Evolutionary conservation across 495 filamentous ascomycete species (phyloP).

Genomic region (Pyrenula aspistea): DNA sequence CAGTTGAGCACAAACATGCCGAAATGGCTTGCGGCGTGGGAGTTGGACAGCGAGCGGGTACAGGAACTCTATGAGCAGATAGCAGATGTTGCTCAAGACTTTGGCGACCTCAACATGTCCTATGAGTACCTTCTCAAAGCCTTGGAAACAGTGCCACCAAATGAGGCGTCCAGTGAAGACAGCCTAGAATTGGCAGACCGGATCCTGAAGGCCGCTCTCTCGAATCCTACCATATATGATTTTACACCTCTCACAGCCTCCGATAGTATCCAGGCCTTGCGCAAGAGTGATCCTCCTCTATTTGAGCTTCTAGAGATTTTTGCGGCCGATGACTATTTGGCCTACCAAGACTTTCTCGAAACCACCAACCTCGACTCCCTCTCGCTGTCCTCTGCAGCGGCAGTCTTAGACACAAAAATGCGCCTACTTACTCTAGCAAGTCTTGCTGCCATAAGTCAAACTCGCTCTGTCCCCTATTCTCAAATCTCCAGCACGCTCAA

Average conservation of each 20-base stretch:
- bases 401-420: slow-evolving; percentile 84
- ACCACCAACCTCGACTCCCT: slow-evolving; percentile 29
- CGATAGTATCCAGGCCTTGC: slow-evolving; percentile 75
- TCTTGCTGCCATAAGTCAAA: slow-evolving; percentile 68
- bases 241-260: slow-evolving; percentile 86
- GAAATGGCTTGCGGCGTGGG: slow-evolving; percentile 73
- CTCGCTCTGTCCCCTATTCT: slow-evolving; percentile 73
- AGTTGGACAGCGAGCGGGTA: slow-evolving; percentile 64
- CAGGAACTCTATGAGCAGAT: slow-evolving; percentile 71
- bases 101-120: slow-evolving; percentile 62
- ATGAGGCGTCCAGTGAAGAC: slow-evolving; percentile 52
- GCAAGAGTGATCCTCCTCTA: slow-evolving; percentile 66
- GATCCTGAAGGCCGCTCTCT: slow-evolving; percentile 71
- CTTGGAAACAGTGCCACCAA: slow-evolving; percentile 69
- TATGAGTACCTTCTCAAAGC: slow-evolving; percentile 77
- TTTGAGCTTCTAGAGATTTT: slow-evolving; percentile 93
- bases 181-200: slow-evolving; percentile 74
- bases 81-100: slow-evolving; percentile 63
- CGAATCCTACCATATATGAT: slow-evolving; percentile 68
- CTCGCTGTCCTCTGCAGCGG: slow-evolving; percentile 45
- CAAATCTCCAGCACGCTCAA: slow-evolving; percentile 72
- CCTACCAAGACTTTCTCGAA: slow-evolving; percentile 80
- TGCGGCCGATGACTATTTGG: slow-evolving; percentile 79
- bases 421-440: slow-evolving; percentile 87
- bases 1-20: slow-evolving; percentile 66